Evolutionary conservation across 164 flowering plant species (phyloP).

Genomic region (Vitis amurensis): DNA sequence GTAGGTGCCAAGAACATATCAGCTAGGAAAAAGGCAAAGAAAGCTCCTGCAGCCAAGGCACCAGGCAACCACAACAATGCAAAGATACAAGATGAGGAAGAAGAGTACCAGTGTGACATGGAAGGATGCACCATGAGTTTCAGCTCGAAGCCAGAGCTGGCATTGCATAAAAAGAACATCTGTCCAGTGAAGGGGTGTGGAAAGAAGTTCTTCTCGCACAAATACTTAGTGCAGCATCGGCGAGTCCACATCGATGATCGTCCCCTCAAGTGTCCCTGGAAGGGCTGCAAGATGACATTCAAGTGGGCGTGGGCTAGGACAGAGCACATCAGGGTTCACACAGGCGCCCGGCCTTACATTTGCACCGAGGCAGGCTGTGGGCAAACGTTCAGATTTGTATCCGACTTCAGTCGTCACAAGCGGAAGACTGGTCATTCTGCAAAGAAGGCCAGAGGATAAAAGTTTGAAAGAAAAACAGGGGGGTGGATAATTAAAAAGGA

Average conservation of each 20-base stretch:
- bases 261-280: slow-evolving; percentile 96
- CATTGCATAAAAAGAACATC: slow-evolving; percentile 68
- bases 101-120: slow-evolving; percentile 66
- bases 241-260: slow-evolving; percentile 92
- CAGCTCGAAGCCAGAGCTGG: slow-evolving; percentile 68
- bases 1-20: slow-evolving; percentile 30
- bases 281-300: slow-evolving; percentile 96
- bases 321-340: slow-evolving; percentile 96
- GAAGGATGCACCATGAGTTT: slow-evolving; percentile 95
- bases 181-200: slow-evolving; percentile 94
- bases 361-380: slow-evolving; percentile 86
- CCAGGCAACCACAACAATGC: slow-evolving; percentile 12
- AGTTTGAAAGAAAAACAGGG: background rate
- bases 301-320: slow-evolving; percentile 99
- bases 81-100: slow-evolving; percentile 43
- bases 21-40: slow-evolving; percentile 32
- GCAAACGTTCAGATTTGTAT: slow-evolving; percentile 94
- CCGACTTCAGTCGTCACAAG: slow-evolving; percentile 99
- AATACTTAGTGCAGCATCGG: slow-evolving; percentile 91
- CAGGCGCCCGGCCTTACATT: slow-evolving; percentile 91
- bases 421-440: slow-evolving; percentile 90
- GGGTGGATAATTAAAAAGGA: slow-evolving; percentile 6
- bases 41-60: slow-evolving; percentile 22
- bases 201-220: slow-evolving; percentile 96
- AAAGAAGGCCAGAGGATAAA: slow-evolving; percentile 40